A percentile compares a stretch with the other conserved stretches of the same genome.
These are phyloP conservation scores for Tetrahymena borealis DNA, from an alignment of 73 alveolate species.

Conservation along the genomic window DNA sequence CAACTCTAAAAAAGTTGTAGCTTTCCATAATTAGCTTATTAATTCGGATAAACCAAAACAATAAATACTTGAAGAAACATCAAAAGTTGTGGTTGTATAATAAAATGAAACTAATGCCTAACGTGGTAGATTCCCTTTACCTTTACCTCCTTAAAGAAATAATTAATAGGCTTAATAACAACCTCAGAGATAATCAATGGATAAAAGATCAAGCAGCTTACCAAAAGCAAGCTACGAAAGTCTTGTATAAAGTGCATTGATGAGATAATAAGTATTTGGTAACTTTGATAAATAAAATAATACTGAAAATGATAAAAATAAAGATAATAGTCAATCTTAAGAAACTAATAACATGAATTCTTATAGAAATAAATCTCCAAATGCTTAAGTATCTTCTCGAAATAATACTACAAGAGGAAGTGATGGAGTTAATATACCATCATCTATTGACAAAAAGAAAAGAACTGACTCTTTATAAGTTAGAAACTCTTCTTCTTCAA, in stretches of 20 bases:
- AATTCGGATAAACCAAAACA: neutral
- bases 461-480: neutral
- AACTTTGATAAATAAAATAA: neutral
- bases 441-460: neutral
- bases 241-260: neutral
- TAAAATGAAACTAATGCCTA: neutral
- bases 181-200: neutral
- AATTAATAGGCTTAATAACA: neutral
- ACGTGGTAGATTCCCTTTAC: neutral
- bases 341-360: neutral
- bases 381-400: neutral
- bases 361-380: neutral
- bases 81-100: neutral
- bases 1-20: neutral
- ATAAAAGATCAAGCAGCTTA: neutral
- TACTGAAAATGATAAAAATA: neutral
- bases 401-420: neutral
- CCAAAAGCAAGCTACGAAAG: neutral
- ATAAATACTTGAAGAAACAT: neutral
- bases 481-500: neutral
- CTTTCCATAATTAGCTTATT: neutral
- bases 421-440: neutral
- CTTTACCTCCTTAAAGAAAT: neutral
- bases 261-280: neutral
- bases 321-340: neutral